Percentiles rank a stretch among this genome's conserved stretches.
Conservation (phyloP, 139 green algal genomes). For the Chlorokybus atmophyticus region DNA sequence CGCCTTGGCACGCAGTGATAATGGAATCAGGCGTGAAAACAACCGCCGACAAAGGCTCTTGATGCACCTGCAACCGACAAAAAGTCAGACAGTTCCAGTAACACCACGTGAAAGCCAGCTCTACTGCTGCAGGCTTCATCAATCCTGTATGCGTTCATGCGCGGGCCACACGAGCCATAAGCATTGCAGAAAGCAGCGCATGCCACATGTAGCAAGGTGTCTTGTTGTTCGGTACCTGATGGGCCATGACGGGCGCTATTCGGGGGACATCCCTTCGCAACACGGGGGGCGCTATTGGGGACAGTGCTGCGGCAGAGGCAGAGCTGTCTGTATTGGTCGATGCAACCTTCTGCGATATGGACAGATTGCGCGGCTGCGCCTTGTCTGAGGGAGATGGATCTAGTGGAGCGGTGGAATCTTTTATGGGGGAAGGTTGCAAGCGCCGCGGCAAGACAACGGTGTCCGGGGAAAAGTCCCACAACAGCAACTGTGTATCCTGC, state of each 20-base stretch:
- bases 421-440: background rate
- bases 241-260: conserved; percentile 35
- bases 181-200: background rate
- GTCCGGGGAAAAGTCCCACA: conserved; percentile 67
- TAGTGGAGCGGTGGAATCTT: background rate
- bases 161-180: background rate
- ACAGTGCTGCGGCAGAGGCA: background rate
- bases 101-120: background rate
- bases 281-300: conserved; percentile 22
- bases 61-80: conserved; percentile 34
- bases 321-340: background rate
- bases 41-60: conserved; percentile 56
- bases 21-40: conserved; percentile 41
- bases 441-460: conserved; percentile 25
- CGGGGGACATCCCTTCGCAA: conserved; percentile 44
- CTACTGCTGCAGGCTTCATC: background rate
- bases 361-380: background rate
- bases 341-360: background rate
- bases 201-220: background rate
- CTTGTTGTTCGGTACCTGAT: conserved; percentile 24
- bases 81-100: conserved; percentile 2
- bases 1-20: conserved; percentile 43
- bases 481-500: conserved; percentile 60
- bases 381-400: background rate
- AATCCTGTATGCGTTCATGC: background rate